Evolutionary conservation across 176 grass and related monocot genomes (phyloP).

Genomic region (Avena eriantha): DNA sequence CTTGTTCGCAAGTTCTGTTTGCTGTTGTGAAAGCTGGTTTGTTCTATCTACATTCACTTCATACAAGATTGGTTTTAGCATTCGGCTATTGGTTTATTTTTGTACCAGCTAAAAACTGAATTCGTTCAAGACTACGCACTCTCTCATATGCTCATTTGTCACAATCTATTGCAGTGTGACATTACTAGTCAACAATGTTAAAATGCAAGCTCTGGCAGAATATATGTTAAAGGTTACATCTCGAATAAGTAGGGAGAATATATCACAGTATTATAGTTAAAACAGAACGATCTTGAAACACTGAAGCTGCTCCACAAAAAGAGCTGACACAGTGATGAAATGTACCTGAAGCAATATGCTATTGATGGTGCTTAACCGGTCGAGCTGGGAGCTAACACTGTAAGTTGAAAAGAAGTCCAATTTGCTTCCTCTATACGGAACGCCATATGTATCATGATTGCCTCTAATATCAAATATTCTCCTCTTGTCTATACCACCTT

Average conservation of each 20-base stretch:
- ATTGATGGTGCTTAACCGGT: conserved; percentile 62
- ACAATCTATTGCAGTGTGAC: neutral
- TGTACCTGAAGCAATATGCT: conserved; percentile 88
- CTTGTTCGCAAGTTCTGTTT: neutral
- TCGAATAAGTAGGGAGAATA: neutral
- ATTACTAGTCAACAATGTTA: conserved; percentile 18
- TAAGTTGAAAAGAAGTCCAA: conserved; percentile 86
- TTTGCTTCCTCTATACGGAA: conserved; percentile 67
- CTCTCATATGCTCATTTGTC: neutral
- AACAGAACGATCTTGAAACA: neutral
- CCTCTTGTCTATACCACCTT: conserved; percentile 58
- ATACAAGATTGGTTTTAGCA: conserved; percentile 4
- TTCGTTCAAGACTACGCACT: neutral
- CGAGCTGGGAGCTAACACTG: conserved; percentile 71
- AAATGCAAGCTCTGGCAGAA: conserved; percentile 34
- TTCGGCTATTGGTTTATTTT: neutral
- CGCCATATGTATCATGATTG: conserved; percentile 97
- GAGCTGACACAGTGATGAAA: conserved; percentile 8
- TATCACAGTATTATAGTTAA: conserved; percentile 1
- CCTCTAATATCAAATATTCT: conserved; percentile 97
- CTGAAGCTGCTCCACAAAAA: conserved; percentile 11
- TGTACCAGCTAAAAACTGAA: conserved; percentile 11
- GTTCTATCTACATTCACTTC: conserved; percentile 1
- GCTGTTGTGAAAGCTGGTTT: neutral
- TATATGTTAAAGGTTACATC: conserved; percentile 25